Evolutionary conservation across 495 filamentous ascomycete genomes (phyloP).

Genomic region (Astrothelium subdiscretum): DNA sequence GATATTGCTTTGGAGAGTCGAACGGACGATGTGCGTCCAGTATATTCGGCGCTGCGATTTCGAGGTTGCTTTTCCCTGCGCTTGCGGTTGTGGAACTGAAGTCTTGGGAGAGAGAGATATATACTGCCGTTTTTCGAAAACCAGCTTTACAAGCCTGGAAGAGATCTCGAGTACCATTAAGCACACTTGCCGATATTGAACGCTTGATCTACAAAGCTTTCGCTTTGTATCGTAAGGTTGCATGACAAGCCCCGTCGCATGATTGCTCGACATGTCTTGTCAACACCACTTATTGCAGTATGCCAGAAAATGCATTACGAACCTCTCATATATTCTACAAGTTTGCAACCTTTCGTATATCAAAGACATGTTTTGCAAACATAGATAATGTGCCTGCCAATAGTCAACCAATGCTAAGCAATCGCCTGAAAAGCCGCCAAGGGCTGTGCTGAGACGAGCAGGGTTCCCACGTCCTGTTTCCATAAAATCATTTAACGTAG

Average conservation of each 20-base stretch:
- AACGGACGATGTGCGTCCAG: background rate
- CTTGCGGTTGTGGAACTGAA: background rate
- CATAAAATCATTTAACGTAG: background rate
- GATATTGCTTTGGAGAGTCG: background rate
- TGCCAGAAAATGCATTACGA: background rate
- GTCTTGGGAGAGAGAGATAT: background rate
- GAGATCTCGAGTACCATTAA: background rate
- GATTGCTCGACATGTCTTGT: background rate
- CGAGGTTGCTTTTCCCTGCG: background rate
- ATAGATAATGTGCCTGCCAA: background rate
- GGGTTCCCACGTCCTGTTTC: background rate
- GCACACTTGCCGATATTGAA: background rate
- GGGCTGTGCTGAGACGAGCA: background rate
- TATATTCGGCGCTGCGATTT: background rate
- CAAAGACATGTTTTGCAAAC: background rate
- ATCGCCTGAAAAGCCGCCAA: background rate
- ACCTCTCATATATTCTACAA: background rate
- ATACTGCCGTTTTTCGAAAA: background rate
- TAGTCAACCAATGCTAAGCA: too few relatives aligned
- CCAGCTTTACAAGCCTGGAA: background rate
- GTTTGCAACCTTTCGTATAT: background rate
- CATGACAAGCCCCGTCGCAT: background rate
- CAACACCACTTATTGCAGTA: background rate
- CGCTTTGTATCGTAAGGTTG: background rate
- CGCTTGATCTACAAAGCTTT: background rate